Percentiles rank a stretch among this genome's conserved stretches.
phyloP scores from a whole-genome alignment of 2,329 filamentous ascomycete genomes.

The Ophiocordyceps camponoti-floridani region DNA sequence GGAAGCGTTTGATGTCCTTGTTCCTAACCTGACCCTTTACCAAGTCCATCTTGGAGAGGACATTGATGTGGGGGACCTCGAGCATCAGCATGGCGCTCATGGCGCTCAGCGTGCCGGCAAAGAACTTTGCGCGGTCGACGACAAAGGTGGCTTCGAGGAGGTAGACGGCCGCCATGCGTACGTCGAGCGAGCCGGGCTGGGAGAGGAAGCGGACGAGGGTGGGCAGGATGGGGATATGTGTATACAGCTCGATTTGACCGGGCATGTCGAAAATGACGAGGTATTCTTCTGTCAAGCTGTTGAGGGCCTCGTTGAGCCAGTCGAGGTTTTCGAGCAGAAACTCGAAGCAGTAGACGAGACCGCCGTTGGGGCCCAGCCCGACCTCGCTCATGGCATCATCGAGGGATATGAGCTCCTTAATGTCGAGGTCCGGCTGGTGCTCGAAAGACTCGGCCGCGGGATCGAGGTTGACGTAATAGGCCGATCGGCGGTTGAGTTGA shows the following conservation, averaged over 20 bases:
- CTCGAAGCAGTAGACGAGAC: conserved; percentile 91
- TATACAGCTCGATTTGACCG: conserved; percentile 96
- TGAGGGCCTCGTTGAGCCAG: conserved; percentile 72
- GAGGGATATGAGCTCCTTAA: conserved; percentile 84
- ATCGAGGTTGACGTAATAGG: conserved; percentile 97
- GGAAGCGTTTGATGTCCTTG: conserved; percentile 75
- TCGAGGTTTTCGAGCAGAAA: conserved; percentile 89
- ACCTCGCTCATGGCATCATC: conserved; percentile 96
- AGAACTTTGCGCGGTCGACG: conserved; percentile 91
- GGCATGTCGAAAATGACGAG: conserved; percentile 98
- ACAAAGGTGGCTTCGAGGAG: conserved; percentile 92
- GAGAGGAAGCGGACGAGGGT: conserved; percentile 68
- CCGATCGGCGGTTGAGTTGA: conserved; percentile 75
- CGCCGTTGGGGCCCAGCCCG: conserved; percentile 77
- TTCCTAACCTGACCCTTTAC: conserved; percentile 78
- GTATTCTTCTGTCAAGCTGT: conserved; percentile 81
- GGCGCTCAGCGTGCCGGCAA: conserved; percentile 82
- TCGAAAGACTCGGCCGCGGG: conserved; percentile 86
- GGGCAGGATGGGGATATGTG: conserved; percentile 84
- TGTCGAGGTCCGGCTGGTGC: conserved; percentile 84
- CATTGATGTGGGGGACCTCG: conserved; percentile 90
- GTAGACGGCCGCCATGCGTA: conserved; percentile 85
- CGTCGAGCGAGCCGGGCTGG: conserved; percentile 62
- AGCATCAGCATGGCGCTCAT: conserved; percentile 99
- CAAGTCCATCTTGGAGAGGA: conserved; percentile 95